These are phyloP conservation scores for Didymella glomerata DNA, from an alignment of 2,329 filamentous ascomycete species.

Conservation along the genomic window DNA sequence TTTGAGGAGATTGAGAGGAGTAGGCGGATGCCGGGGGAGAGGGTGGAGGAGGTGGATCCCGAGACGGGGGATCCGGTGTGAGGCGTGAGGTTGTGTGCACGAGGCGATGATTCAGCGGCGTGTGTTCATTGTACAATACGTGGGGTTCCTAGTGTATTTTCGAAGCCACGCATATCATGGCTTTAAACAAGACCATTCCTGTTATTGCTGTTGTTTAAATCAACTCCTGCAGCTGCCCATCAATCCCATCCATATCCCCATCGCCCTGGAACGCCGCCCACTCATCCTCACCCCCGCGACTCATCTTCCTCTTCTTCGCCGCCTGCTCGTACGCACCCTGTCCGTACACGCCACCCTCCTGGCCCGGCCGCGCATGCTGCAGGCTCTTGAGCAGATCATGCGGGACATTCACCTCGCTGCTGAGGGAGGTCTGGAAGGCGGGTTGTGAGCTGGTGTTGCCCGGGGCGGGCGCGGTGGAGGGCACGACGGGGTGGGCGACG, in stretches of 20 bases:
- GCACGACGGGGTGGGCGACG: constrained; percentile 37
- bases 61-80: constrained; percentile 5
- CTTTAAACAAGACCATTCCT: not conserved
- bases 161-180: constrained; percentile 1
- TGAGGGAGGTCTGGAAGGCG: constrained; percentile 36
- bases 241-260: constrained; percentile 64
- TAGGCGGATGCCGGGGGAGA: constrained; percentile 51
- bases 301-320: constrained; percentile 52
- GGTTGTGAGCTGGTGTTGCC: constrained; percentile 30
- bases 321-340: constrained; percentile 33
- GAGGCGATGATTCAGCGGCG: not conserved
- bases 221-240: constrained; percentile 68
- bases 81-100: not conserved
- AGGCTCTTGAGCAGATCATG: constrained; percentile 46
- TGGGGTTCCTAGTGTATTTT: constrained; percentile 1
- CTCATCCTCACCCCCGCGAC: constrained; percentile 48
- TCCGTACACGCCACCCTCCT: constrained; percentile 35
- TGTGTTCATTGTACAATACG: constrained; percentile 13
- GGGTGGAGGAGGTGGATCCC: constrained; percentile 49
- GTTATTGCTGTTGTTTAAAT: too few species aligned
- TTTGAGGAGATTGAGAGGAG: constrained; percentile 71
- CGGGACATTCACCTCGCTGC: constrained; percentile 31
- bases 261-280: constrained; percentile 54
- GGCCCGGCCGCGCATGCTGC: constrained; percentile 36
- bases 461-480: constrained; percentile 35